These are phyloP conservation scores for Straminergon stramineum DNA, from an alignment of 225 moss, liverwort and hornwort species.

Conservation along the genomic window DNA sequence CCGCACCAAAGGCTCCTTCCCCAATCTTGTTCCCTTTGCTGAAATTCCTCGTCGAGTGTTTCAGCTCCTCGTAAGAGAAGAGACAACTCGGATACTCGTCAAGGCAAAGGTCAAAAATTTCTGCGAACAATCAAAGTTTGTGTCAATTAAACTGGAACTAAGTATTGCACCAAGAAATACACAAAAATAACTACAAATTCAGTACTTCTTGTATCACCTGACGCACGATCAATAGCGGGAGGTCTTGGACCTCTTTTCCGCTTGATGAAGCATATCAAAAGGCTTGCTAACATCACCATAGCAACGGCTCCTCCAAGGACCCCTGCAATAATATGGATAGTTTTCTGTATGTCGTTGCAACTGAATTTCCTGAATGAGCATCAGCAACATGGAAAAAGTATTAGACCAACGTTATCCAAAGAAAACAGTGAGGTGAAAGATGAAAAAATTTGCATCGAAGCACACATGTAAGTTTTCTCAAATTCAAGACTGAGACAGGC, in stretches of 20 bases:
- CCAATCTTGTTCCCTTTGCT: slow-evolving; percentile 29
- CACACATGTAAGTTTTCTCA: background rate
- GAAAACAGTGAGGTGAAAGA: background rate
- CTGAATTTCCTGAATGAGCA: slow-evolving; percentile 7
- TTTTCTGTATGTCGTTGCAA: background rate
- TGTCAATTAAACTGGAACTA: background rate
- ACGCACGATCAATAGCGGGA: slow-evolving; percentile 12
- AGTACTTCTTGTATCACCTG: slow-evolving; percentile 1
- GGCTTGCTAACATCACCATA: slow-evolving; percentile 19
- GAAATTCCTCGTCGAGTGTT: slow-evolving; percentile 36
- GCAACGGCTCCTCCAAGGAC: slow-evolving; percentile 4
- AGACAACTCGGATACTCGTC: slow-evolving; percentile 34
- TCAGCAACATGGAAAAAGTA: background rate
- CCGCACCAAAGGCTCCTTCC: slow-evolving; percentile 44
- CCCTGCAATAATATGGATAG: background rate
- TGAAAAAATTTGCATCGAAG: background rate
- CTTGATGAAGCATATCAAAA: slow-evolving; percentile 32
- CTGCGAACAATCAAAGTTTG: background rate
- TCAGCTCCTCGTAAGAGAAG: slow-evolving; percentile 33
- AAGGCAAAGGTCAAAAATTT: slow-evolving; percentile 12
- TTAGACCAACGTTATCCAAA: background rate
- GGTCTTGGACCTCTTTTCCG: slow-evolving; percentile 18
- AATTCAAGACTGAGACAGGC: background rate
- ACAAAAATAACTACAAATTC: background rate
- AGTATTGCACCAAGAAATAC: background rate